Evolutionary conservation across 2,329 filamentous ascomycete genomes (phyloP).

Genomic region (Penicillium sp.): DNA sequence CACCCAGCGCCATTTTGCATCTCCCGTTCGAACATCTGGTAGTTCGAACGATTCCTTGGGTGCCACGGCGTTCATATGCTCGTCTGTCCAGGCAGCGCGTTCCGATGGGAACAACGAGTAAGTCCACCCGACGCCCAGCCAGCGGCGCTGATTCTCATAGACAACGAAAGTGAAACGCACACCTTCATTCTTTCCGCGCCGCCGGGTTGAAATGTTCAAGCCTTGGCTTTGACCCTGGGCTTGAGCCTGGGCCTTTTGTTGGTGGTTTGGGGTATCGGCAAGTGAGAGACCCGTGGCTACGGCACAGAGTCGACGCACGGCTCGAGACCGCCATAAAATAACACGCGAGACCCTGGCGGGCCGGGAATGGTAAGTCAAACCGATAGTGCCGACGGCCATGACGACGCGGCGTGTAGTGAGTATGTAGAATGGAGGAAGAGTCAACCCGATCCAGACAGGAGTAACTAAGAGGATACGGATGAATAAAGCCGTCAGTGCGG

Average conservation of each 20-base stretch:
- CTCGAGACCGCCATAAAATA: conserved; percentile 84
- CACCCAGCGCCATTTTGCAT: conserved; percentile 75
- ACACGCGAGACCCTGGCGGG: conserved; percentile 81
- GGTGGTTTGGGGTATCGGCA: conserved; percentile 41
- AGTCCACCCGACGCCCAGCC: conserved; percentile 95
- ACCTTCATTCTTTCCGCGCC: conserved; percentile 60
- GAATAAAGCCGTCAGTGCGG: conserved; percentile 84
- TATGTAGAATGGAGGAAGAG: conserved; percentile 76
- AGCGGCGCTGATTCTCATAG: conserved; percentile 93
- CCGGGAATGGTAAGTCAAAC: conserved; percentile 88
- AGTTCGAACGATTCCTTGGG: conserved; percentile 70
- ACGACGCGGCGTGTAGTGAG: conserved; percentile 83
- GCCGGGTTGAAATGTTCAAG: conserved; percentile 48
- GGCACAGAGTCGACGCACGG: conserved; percentile 66
- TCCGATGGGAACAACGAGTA: conserved; percentile 88
- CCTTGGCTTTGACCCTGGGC: conserved; percentile 48
- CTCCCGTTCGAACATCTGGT: conserved; percentile 64
- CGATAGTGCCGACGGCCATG: conserved; percentile 79
- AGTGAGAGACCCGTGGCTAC: conserved; percentile 77
- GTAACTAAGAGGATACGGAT: conserved; percentile 84
- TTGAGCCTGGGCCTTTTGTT: conserved; percentile 40
- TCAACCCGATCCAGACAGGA: conserved; percentile 81
- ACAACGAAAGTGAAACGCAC: conserved; percentile 96
- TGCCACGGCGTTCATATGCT: conserved; percentile 80
- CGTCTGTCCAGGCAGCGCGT: conserved; percentile 88